Percentiles rank a stretch among this genome's conserved stretches.
Conservation (phyloP, 805 yeast species). For the Candida andamanensis region DNA sequence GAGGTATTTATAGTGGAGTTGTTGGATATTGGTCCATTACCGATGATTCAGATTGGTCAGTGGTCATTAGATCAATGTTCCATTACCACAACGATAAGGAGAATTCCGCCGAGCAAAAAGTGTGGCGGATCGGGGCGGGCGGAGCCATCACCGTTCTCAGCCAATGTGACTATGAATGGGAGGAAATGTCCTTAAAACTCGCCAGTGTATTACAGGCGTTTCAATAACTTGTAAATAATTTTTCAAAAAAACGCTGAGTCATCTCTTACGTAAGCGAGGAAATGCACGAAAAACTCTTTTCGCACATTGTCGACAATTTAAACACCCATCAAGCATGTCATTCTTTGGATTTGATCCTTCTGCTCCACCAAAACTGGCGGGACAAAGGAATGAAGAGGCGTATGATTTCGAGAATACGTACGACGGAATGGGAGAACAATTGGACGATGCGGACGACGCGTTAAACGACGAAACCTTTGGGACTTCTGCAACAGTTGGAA, state of each 20-base stretch:
- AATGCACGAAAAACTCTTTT: slow-evolving; percentile 1
- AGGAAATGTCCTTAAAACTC: slow-evolving; percentile 80
- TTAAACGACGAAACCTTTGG: slow-evolving; percentile 81
- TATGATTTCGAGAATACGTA: slow-evolving; percentile 82
- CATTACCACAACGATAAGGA: slow-evolving; percentile 50
- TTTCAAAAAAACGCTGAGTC: not conserved
- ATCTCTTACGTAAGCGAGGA: not conserved
- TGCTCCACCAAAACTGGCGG: slow-evolving; percentile 22
- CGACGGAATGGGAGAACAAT: slow-evolving; percentile 67
- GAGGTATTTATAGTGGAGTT: slow-evolving; percentile 91
- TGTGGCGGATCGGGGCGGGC: slow-evolving; percentile 95
- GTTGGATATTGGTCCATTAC: slow-evolving; percentile 92
- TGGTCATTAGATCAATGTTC: slow-evolving; percentile 79
- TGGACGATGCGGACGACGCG: slow-evolving; percentile 69
- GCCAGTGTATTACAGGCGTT: slow-evolving; percentile 78
- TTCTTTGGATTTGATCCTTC: slow-evolving; percentile 61
- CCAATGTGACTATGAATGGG: slow-evolving; percentile 80
- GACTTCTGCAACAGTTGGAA: slow-evolving; percentile 42
- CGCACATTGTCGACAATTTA: slow-evolving; percentile 1
- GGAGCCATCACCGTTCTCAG: slow-evolving; percentile 95
- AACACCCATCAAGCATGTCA: slow-evolving; percentile 40
- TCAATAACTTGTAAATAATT: slow-evolving; percentile 11
- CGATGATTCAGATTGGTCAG: slow-evolving; percentile 93
- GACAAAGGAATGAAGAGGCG: slow-evolving; percentile 25
- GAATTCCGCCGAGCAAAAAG: slow-evolving; percentile 16